Base-by-base conservation (phyloP, 1,139 yeast species). In the Yamadazyma atmosphaerica region DNA sequence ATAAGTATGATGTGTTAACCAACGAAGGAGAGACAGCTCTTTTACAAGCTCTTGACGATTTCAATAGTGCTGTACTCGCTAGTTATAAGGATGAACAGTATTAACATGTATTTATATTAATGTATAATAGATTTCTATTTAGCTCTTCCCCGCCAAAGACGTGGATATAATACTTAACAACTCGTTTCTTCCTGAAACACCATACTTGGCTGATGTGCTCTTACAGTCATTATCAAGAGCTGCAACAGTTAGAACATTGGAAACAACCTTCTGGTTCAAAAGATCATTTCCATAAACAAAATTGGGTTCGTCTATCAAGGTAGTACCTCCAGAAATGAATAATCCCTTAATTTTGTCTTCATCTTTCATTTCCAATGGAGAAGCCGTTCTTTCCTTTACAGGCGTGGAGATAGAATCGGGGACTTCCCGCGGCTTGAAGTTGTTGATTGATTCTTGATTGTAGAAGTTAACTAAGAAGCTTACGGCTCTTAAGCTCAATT, bases 111-210 rank as follows among this genome's bases (percentile, higher is more conserved):
- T 19, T 19, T 9, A 19, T 9, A 6, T 19, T 9, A 6, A 19
- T 19, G 22, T 19, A 19, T 19, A n/a, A n/a, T n/a, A n/a, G n/a
- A n/a, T n/a, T n/a, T n/a, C n/a, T n/a, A n/a, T n/a, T n/a, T n/a
- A n/a, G n/a, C 26, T 7, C 12, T 23, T 23, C 26, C n/a, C 10
- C 8, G n/a, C n/a, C 10, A 16, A 10, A 14, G 31, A 28, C 10
- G 19, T 48, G 5, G 68, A 55, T 26, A 83, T 60, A 27, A 82
- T 63, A 22, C 74, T 68, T 52, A 88, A 73, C 37, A 89, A 65
- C 45, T 87, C 92, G 54, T 87, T 88, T 50, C 85, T 77, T 45
- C 96, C 96, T 42, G 79, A 77, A 12, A 86, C 81, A 39, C 81
- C 80, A 51, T 78, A 84, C 30, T 70, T 74, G 1, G 96, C 96